Percentiles rank a stretch among this genome's conserved stretches.
These are phyloP conservation scores for Aspergillus sergii DNA, from an alignment of 2,329 filamentous ascomycete species.

Conservation along the genomic window DNA sequence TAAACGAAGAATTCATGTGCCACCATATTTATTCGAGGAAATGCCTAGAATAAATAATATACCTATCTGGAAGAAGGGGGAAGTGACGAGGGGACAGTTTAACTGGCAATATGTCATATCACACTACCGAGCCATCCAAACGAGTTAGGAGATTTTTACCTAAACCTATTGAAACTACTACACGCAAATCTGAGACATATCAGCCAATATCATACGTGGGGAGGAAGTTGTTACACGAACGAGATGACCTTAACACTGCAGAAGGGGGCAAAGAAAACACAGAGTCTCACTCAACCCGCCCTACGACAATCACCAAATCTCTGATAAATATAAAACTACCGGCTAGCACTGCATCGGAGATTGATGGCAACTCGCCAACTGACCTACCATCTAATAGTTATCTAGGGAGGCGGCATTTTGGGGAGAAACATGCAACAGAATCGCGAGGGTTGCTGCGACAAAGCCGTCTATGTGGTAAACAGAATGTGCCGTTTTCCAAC, in stretches of 20 bases:
- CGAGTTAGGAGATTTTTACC: slow-evolving; percentile 37
- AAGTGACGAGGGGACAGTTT: background rate
- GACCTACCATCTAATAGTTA: background rate
- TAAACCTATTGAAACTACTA: slow-evolving; percentile 48
- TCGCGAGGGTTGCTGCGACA: background rate
- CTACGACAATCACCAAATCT: background rate
- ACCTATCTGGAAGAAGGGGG: background rate
- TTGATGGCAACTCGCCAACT: background rate
- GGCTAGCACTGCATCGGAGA: background rate
- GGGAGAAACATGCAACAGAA: no score
- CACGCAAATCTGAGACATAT: slow-evolving; percentile 40
- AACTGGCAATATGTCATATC: slow-evolving; percentile 9
- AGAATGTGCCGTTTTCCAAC: background rate
- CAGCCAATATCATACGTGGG: slow-evolving; percentile 1
- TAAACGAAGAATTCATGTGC: background rate
- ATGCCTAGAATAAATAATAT: background rate
- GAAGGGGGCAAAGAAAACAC: background rate
- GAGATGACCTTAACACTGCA: background rate
- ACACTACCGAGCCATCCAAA: slow-evolving; percentile 3
- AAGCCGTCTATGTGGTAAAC: background rate
- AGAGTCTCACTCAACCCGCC: background rate
- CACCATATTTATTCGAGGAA: background rate
- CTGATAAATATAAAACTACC: background rate
- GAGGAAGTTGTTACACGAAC: background rate
- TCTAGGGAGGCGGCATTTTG: background rate